Evolutionary conservation across 2,329 filamentous ascomycete genomes (phyloP).

Genomic region (Colletotrichum sp.): DNA sequence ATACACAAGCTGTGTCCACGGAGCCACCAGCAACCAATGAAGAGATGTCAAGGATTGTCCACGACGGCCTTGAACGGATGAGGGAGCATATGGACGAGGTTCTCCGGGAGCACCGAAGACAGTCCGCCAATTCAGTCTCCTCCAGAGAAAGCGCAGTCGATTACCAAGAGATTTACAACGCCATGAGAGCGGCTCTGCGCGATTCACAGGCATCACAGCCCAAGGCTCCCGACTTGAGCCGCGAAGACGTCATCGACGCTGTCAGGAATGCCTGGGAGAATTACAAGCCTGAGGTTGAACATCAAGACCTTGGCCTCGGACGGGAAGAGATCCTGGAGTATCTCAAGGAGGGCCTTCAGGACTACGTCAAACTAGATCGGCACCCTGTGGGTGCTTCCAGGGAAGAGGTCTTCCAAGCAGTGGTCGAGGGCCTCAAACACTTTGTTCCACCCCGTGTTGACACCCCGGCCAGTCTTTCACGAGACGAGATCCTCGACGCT

Average conservation of each 20-base stretch:
- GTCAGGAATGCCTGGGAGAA: constrained; percentile 92
- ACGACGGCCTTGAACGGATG: constrained; percentile 81
- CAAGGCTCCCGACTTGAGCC: constrained; percentile 61
- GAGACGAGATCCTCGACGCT: constrained; percentile 83
- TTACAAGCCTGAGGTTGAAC: constrained; percentile 91
- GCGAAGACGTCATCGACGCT: constrained; percentile 85
- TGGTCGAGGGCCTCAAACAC: constrained; percentile 84
- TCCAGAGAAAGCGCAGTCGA: constrained; percentile 69
- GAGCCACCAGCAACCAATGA: constrained; percentile 62
- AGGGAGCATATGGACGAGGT: constrained; percentile 84
- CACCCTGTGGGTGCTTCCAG: constrained; percentile 68
- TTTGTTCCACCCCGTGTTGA: constrained; percentile 78
- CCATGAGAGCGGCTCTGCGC: constrained; percentile 76
- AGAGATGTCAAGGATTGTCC: constrained; percentile 78
- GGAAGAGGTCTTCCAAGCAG: constrained; percentile 84
- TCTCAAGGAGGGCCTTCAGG: constrained; percentile 82
- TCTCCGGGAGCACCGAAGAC: constrained; percentile 75
- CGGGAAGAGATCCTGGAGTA: constrained; percentile 89
- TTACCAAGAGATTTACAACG: constrained; percentile 85
- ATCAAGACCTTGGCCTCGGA: constrained; percentile 89
- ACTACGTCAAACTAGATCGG: constrained; percentile 67
- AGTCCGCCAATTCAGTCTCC: constrained; percentile 67
- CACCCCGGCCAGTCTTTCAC: constrained; percentile 71
- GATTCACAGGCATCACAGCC: constrained; percentile 59
- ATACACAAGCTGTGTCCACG: constrained; percentile 12